Base-by-base conservation (phyloP, 495 filamentous ascomycete genomes). In the Xylaria grammica region DNA sequence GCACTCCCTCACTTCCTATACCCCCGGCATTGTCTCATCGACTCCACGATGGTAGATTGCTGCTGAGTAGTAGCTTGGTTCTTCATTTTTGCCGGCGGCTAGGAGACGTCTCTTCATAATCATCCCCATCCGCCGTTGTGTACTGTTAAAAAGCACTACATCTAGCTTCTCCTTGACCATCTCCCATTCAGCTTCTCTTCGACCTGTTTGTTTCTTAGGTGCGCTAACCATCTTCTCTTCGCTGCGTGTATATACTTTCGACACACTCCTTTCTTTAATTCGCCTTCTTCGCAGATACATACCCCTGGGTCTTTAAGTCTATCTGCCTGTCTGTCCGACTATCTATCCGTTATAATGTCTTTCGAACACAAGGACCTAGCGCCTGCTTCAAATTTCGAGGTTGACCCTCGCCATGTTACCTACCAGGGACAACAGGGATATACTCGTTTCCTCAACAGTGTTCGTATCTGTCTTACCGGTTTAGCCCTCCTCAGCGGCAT, bases 401-500 rank as follows among this genome's bases (percentile, higher is more conserved):
- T 75, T 68, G 72, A 77, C 51, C 72, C 76, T 45, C 69, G 71
- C 15, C 77, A 80, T 48, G 53, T 62, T 20, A 68, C 75, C 59
- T 72, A 78, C 62, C 74, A 75, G 56, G 68, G 67, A 54, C 78
- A 78, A 50, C 52, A 74, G 45, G 74, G 71, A 20, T 59, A 65
- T 48, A 58, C 81, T 45, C 70, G 74, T 49, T 63, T 77, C 24
- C 65, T 81, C 64, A 75, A 85, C 68, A 75, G 69, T 54, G 74
- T 74, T 51, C 76, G 79, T 19, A 26, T 79, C 7, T 83, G 76
- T 56, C 72, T 82, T 32, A 84, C 79, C 5, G 67, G 63, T n/a
- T 67, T 86, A n/a, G 77, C 80, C 22, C 73, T 84, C 8, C 74
- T 81, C 24, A 78, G 81, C 68, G 78, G 78, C 57, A 62, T 85